Base-by-base conservation (phyloP, 768 basidiomycete species). In the Amanita subjunquillea region DNA sequence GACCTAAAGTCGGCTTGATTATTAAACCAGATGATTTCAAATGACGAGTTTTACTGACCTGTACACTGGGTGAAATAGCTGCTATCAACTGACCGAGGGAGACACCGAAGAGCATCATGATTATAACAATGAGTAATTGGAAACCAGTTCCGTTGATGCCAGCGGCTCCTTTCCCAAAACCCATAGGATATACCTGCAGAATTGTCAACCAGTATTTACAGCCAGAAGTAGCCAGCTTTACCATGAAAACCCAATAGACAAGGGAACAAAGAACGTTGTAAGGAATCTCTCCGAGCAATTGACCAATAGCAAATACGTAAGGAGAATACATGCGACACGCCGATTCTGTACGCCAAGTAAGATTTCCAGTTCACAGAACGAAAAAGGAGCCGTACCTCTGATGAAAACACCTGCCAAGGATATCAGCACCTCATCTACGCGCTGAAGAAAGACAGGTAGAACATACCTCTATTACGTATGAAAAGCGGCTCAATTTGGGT, bases 321-420 rank as follows among this genome's bases (percentile, higher is more conserved):
- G 88, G 83, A 0, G 84, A 87, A 67, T 93, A 93, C 61, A 93
- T 92, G 55, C 86, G 79, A 67, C 86, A 87, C 2, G 84, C 87
- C 0, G 87, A 76, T 68, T 92, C 90, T 73, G 60, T 6, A 9
- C 49, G 17, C 3, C 37, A 9, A 2, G 48, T 38, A 12, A 42
- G 32, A 8, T 34, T 30, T 25, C 30, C 36, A 22, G 15, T 2
- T 36, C 22, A 46, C 25, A 5, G n/a, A 47, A n/a, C 23, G 27
- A 20, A 27, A 38, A 13, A 27, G 2, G 13, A 37, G 6, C 34
- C 34, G 34, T 51, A 65, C 62, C 66, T 59, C 69, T 59, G 48
- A 71, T 70, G 58, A 75, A 76, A 27, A 65, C 69, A 44, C 72
- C 67, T 68, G 48, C 12, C 38, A 25, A 20, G 12, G 22, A 40